phyloP scores from a whole-genome alignment of 2,329 filamentous ascomycete genomes.

The Hypoxylon sp. region DNA sequence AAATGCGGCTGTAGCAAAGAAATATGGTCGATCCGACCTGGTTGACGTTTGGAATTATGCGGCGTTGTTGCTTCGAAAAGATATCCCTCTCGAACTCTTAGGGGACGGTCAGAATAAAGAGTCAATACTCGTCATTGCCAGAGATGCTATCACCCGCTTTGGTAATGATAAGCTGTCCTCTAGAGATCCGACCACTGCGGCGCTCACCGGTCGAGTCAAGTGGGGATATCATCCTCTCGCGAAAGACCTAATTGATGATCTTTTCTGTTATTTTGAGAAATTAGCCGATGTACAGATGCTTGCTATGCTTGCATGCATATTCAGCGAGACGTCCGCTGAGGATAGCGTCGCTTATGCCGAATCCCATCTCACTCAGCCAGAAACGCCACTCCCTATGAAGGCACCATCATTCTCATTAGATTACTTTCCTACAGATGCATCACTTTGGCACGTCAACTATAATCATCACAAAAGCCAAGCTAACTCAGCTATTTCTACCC shows the following conservation, averaged over 20 bases:
- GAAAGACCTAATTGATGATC: conserved; percentile 70
- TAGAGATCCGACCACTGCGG: conserved; percentile 41
- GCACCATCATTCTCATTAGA: conserved; percentile 76
- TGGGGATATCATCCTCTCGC: conserved; percentile 78
- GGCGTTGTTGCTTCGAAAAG: conserved; percentile 81
- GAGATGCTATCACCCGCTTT: conserved; percentile 67
- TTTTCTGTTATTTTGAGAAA: conserved; percentile 75
- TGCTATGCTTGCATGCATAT: conserved; percentile 79
- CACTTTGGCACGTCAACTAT: conserved; percentile 62
- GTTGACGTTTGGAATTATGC: conserved; percentile 88
- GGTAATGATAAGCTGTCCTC: conserved; percentile 43
- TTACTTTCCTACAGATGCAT: conserved; percentile 73
- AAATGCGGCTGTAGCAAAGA: conserved; percentile 83
- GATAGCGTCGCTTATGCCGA: conserved; percentile 71
- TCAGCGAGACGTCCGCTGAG: conserved; percentile 71
- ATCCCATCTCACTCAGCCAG: conserved; percentile 69
- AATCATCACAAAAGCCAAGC: conserved; percentile 66
- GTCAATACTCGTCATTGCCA: conserved; percentile 78
- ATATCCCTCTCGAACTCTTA: conserved; percentile 78
- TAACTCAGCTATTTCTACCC: conserved; percentile 70
- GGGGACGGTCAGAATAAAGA: conserved; percentile 68
- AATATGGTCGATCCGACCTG: conserved; percentile 78
- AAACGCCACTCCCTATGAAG: conserved; percentile 75
- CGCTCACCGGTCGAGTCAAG: conserved; percentile 72
- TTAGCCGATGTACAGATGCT: conserved; percentile 78